Percentiles rank a stretch among this genome's conserved stretches.
phyloP scores from a whole-genome alignment of 495 filamentous ascomycete genomes.

The Penicillium odoratum region DNA sequence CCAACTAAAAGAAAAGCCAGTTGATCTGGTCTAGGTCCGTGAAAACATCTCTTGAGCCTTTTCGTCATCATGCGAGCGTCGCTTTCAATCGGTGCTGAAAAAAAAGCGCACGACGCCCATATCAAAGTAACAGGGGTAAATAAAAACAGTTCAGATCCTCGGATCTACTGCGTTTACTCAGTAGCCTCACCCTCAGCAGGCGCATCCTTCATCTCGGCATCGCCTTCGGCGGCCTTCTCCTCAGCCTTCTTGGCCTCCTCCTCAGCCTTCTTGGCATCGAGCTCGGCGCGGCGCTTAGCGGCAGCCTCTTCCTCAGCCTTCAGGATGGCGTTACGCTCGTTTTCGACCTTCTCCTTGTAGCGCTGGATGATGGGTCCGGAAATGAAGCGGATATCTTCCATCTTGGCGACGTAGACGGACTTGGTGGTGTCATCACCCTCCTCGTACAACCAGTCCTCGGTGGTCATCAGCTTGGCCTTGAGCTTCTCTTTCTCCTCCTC shows the following conservation, averaged over 20 bases:
- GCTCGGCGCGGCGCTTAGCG: conserved; percentile 74
- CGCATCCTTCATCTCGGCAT: conserved; percentile 59
- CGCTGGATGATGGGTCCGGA: conserved; percentile 91
- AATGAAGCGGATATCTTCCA: conserved; percentile 90
- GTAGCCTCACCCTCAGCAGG: conserved; percentile 38
- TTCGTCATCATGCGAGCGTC: conserved; percentile 29
- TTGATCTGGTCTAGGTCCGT: conserved; percentile 27
- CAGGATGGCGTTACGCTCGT: conserved; percentile 75
- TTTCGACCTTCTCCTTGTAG: conserved; percentile 91
- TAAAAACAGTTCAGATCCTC: conserved; percentile 5
- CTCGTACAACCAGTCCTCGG: conserved; percentile 98
- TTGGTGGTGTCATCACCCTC: conserved; percentile 96
- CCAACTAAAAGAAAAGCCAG: conserved; percentile 11
- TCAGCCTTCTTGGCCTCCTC: conserved; percentile 53
- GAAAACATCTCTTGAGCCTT: conserved; percentile 31
- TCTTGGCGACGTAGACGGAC: conserved; percentile 87
- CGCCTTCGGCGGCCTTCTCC: conserved; percentile 45
- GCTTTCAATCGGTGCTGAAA: conserved; percentile 1
- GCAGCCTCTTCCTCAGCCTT: conserved; percentile 79
- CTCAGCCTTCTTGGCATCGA: conserved; percentile 60
- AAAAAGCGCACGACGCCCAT: neutral
- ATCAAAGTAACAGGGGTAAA: conserved; percentile 1
- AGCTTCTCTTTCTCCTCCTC: conserved; percentile 93
- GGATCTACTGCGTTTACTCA: conserved; percentile 47
- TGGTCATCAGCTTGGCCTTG: conserved; percentile 71